Conservation (phyloP, 208 protist species). For the Leishmania guyanensis region DNA sequence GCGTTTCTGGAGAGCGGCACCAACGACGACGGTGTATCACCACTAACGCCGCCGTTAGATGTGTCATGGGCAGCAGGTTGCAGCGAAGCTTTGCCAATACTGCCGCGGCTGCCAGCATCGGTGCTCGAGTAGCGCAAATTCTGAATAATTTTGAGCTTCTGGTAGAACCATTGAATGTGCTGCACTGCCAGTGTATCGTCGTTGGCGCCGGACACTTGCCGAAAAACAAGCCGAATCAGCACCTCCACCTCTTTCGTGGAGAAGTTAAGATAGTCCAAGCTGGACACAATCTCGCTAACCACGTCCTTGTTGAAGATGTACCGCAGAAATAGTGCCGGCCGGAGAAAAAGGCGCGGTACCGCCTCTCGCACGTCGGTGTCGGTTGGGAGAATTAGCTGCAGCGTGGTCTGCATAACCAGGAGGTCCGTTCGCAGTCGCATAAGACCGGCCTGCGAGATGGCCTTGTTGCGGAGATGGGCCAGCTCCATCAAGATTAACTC, state of each 20-base stretch:
- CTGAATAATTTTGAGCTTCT: conserved; percentile 44
- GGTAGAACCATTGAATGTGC: conserved; percentile 61
- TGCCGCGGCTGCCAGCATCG: not conserved
- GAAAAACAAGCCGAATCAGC: conserved; percentile 82
- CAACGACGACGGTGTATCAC: not conserved
- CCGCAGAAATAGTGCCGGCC: conserved; percentile 72
- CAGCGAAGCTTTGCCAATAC: not conserved
- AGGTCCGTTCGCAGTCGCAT: conserved; percentile 65
- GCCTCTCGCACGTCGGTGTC: conserved; percentile 73
- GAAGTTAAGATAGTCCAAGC: conserved; percentile 72
- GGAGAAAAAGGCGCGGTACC: conserved; percentile 61
- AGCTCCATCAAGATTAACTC: conserved; percentile 81
- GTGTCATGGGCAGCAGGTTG: not conserved
- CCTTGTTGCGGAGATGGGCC: conserved; percentile 82
- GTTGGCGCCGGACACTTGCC: conserved; percentile 63
- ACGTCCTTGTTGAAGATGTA: conserved; percentile 83
- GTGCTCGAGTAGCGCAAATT: conserved; percentile 14
- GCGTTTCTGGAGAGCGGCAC: conserved; percentile 6
- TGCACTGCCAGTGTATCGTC: conserved; percentile 52
- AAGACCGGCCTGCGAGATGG: conserved; percentile 66
- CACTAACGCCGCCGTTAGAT: not conserved
- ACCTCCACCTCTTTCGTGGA: conserved; percentile 66
- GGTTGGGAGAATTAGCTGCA: conserved; percentile 72
- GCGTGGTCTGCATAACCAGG: conserved; percentile 73
- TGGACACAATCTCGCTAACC: conserved; percentile 77